Evolutionary conservation across 2,329 filamentous ascomycete genomes (phyloP).

Genomic region (Reticulascus tulasneorum): DNA sequence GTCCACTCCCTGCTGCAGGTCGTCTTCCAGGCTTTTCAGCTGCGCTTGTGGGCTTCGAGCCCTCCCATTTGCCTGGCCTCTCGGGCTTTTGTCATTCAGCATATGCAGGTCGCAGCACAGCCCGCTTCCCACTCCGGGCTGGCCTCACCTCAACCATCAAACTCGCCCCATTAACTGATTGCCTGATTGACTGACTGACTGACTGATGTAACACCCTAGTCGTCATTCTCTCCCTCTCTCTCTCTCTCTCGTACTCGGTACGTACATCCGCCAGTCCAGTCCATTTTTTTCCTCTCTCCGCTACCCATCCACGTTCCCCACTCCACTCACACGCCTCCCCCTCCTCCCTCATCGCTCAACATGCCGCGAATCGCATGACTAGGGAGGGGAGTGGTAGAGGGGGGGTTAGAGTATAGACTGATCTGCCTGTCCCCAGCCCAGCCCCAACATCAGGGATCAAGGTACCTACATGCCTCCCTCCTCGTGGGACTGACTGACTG

Average conservation of each 20-base stretch:
- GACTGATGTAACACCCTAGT: neutral
- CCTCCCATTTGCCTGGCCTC: conserved; percentile 22
- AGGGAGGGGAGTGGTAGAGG: no score
- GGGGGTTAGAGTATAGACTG: no score
- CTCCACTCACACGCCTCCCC: neutral
- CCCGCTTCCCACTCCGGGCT: conserved; percentile 20
- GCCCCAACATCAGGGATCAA: neutral
- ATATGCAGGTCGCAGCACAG: conserved; percentile 32
- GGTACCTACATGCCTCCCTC: no score
- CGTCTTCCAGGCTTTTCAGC: conserved; percentile 33
- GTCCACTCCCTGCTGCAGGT: no score
- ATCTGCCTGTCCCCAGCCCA: no score
- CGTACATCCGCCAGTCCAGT: neutral
- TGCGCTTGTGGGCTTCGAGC: conserved; percentile 21
- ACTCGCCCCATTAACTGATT: neutral
- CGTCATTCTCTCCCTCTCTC: neutral
- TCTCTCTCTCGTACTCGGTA: neutral
- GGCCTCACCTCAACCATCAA: neutral
- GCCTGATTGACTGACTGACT: neutral
- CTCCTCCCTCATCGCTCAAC: neutral
- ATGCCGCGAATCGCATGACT: conserved; percentile 1
- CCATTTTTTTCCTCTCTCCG: neutral
- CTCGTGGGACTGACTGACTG: no score
- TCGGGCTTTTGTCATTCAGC: conserved; percentile 25
- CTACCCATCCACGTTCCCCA: conserved; percentile 1